Base-by-base conservation (phyloP, 2,329 filamentous ascomycete genomes). In the Chrysoporthe austroafricana region DNA sequence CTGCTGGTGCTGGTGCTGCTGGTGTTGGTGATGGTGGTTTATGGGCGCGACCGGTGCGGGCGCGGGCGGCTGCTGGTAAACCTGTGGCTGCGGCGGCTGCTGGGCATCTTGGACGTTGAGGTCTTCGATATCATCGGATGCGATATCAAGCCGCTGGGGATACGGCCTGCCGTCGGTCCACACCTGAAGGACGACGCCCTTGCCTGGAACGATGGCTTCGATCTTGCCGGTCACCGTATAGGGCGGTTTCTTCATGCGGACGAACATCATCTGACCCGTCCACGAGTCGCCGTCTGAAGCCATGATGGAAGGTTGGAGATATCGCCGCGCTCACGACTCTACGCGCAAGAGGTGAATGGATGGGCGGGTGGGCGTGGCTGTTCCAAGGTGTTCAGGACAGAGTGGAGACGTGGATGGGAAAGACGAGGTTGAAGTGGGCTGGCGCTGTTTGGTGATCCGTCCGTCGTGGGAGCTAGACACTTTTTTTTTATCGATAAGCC, bases 401-500 rank as follows among this genome's bases (percentile, higher is more conserved):
- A 34, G 63, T 46, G 21, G 62, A 16, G 39, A 21, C 62, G 50
- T 54, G 50, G 50, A 54, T 54, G 50, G 26, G 50, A 54, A 54
- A 16, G 50, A 54, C 50, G 50, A 63, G 18, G 36, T 54, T 54
- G 61, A 54, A 36, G 48, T 54, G 21, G 36, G 61, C n/a, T 36
- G n/a, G 48, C 34, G 34, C 21, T 43, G 50, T 21, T 54, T 54
- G 50, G 32, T 32, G 50, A 54, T 54, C 21, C 50, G 48, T 52
- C 14, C 32, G 50, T 54, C 21, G 50, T 54, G 50, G 50, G 50
- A 54, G 50, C 48, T 57, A 64, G 14, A 18, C 39, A 48, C 52
- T 59, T 48, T 63, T 68, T 63, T 70, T 66, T 70, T 70, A 70
- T 70, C 68, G 68, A 70, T 70, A 70, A 66, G 43, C 13, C n/a